phyloP scores from a whole-genome alignment of 140 eudicot species.

The Erigeron philadelphicus region DNA sequence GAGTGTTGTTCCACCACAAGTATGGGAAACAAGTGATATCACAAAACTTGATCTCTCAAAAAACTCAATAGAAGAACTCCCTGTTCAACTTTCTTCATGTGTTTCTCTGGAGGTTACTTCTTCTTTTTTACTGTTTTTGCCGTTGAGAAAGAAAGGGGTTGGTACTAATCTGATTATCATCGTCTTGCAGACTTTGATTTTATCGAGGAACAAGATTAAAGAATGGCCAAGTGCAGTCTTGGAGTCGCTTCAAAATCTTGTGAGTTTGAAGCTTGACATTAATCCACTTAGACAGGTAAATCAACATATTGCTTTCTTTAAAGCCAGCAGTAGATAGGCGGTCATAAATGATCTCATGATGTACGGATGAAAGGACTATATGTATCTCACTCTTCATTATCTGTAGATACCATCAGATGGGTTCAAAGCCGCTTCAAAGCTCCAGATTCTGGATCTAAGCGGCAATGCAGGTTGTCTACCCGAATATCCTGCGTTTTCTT shows the following conservation, averaged over 20 bases:
- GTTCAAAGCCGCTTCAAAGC: slow-evolving; percentile 62
- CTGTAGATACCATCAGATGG: slow-evolving; percentile 68
- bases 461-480: slow-evolving; percentile 69
- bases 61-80: slow-evolving; percentile 71
- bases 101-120: slow-evolving; percentile 66
- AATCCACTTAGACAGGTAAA: slow-evolving; percentile 73
- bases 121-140: background rate
- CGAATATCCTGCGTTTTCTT: slow-evolving; percentile 57
- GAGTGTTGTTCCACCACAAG: slow-evolving; percentile 62
- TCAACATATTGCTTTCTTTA: background rate
- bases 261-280: slow-evolving; percentile 74
- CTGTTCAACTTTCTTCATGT: slow-evolving; percentile 62
- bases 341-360: background rate
- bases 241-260: slow-evolving; percentile 58
- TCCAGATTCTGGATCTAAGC: slow-evolving; percentile 81
- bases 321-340: background rate
- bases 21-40: slow-evolving; percentile 67
- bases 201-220: slow-evolving; percentile 86
- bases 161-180: slow-evolving; percentile 15
- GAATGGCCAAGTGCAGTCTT: slow-evolving; percentile 80
- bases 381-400: slow-evolving; percentile 15
- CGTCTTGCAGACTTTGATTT: slow-evolving; percentile 58
- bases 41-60: slow-evolving; percentile 73
- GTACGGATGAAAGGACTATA: too few relatives aligned
- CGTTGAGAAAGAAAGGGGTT: slow-evolving; percentile 2